Evolutionary conservation across 75 land plant species (phyloP).

Genomic region (Selaginella moellendorffii): DNA sequence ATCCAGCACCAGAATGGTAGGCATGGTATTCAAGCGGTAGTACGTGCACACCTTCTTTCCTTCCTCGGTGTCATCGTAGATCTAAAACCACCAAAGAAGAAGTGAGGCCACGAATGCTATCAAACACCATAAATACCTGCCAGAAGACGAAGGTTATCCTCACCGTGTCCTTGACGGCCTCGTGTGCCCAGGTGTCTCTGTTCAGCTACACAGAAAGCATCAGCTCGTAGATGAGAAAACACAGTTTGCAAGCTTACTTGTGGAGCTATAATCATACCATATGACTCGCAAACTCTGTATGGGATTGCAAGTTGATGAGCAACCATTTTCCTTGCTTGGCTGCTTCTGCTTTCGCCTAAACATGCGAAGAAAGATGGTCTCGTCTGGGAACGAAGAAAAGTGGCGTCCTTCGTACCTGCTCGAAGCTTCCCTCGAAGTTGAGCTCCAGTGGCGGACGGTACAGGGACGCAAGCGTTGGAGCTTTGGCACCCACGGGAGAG

Average conservation of each 20-base stretch:
- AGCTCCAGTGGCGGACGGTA: slow-evolving; percentile 88
- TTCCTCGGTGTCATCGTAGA: slow-evolving; percentile 85
- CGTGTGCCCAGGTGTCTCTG: slow-evolving; percentile 94
- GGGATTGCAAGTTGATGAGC: slow-evolving; percentile 77
- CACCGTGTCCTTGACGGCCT: slow-evolving; percentile 83
- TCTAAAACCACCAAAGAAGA: slow-evolving; percentile 28
- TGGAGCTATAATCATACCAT: slow-evolving; percentile 38
- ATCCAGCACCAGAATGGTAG: slow-evolving; percentile 68
- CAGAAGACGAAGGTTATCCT: slow-evolving; percentile 82
- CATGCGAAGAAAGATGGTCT: neutral
- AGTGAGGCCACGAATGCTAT: neutral
- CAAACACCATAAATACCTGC: too few relatives aligned
- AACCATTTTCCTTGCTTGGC: slow-evolving; percentile 76
- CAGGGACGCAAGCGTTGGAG: slow-evolving; percentile 69
- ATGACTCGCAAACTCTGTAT: slow-evolving; percentile 79
- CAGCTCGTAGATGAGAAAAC: slow-evolving; percentile 7
- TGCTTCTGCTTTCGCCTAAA: slow-evolving; percentile 83
- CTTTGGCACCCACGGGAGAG: slow-evolving; percentile 30
- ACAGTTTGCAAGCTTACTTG: neutral
- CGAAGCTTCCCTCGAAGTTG: slow-evolving; percentile 82
- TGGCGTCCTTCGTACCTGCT: slow-evolving; percentile 50
- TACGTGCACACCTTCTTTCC: slow-evolving; percentile 95
- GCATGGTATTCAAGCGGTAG: slow-evolving; percentile 57
- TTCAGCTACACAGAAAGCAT: slow-evolving; percentile 54
- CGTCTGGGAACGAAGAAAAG: too few relatives aligned